Percentiles rank a stretch among this genome's conserved stretches.
Conservation (phyloP, 129 eudicot species). For the Calendula officinalis region DNA sequence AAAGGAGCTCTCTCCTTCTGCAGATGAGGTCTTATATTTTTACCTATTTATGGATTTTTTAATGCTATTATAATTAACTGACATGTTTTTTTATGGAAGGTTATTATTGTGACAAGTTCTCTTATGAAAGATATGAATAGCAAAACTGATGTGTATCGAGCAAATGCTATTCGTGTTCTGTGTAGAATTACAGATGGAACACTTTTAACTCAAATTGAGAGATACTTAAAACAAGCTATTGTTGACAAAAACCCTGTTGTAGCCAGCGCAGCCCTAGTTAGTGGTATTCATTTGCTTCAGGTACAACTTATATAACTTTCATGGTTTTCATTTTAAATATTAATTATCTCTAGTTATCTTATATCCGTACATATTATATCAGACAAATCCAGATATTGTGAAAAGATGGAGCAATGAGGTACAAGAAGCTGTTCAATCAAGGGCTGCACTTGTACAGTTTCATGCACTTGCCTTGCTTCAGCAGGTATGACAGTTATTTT, state of each 20-base stretch:
- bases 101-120: conserved; percentile 93
- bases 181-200: conserved; percentile 91
- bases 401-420: conserved; percentile 96
- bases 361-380: conserved; percentile 11
- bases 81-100: conserved; percentile 45
- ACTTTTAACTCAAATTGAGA: conserved; percentile 89
- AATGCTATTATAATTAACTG: conserved; percentile 14
- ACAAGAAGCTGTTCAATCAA: conserved; percentile 84
- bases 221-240: conserved; percentile 92
- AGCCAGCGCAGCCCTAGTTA: conserved; percentile 97
- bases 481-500: conserved; percentile 46
- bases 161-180: conserved; percentile 97
- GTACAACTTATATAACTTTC: conserved; percentile 32
- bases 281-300: conserved; percentile 97
- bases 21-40: conserved; percentile 64
- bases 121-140: conserved; percentile 98
- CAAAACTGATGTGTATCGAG: conserved; percentile 92
- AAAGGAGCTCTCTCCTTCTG: conserved; percentile 87
- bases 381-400: conserved; percentile 80
- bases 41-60: background rate
- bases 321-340: background rate
- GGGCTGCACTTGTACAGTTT: conserved; percentile 90
- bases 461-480: conserved; percentile 86
- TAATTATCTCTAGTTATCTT: background rate
- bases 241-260: conserved; percentile 97